These are phyloP conservation scores for Chaetomiaceae sp. DNA, from an alignment of 2,329 filamentous ascomycete species.

Conservation along the genomic window DNA sequence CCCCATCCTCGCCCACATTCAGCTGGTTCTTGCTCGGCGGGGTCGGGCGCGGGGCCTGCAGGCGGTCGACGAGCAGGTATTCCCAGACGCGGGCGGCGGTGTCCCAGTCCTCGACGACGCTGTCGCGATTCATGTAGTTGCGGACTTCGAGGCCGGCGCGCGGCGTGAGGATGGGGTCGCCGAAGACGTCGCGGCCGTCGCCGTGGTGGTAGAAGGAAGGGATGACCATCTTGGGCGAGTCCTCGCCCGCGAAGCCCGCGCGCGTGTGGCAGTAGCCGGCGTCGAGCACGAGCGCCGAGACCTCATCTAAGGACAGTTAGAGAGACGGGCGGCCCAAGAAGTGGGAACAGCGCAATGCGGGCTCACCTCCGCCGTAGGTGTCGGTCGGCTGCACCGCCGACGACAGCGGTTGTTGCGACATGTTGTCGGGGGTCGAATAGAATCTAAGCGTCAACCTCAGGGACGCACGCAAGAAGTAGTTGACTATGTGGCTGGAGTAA, in stretches of 20 bases:
- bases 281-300: slow-evolving; percentile 93
- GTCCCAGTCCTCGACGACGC: slow-evolving; percentile 95
- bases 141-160: slow-evolving; percentile 71
- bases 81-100: slow-evolving; percentile 86
- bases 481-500: not conserved
- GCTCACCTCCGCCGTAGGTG: slow-evolving; percentile 56
- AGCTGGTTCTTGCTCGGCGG: slow-evolving; percentile 70
- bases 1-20: slow-evolving; percentile 57
- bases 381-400: slow-evolving; percentile 55
- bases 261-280: slow-evolving; percentile 86
- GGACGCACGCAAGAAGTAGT: no score
- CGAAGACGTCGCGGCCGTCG: slow-evolving; percentile 61
- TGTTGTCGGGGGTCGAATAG: slow-evolving; percentile 22
- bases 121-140: slow-evolving; percentile 87
- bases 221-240: slow-evolving; percentile 88
- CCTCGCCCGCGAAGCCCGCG: slow-evolving; percentile 95
- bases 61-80: slow-evolving; percentile 78
- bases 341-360: no score
- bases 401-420: slow-evolving; percentile 50
- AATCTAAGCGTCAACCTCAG: no score
- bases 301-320: slow-evolving; percentile 63
- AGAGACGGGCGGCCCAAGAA: not conserved
- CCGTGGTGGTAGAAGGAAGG: slow-evolving; percentile 79
- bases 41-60: slow-evolving; percentile 69
- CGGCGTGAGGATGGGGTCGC: slow-evolving; percentile 83